Evolutionary conservation across 352 stramenopile species (phyloP).

Genomic region (Phytophthora citrophthora): DNA sequence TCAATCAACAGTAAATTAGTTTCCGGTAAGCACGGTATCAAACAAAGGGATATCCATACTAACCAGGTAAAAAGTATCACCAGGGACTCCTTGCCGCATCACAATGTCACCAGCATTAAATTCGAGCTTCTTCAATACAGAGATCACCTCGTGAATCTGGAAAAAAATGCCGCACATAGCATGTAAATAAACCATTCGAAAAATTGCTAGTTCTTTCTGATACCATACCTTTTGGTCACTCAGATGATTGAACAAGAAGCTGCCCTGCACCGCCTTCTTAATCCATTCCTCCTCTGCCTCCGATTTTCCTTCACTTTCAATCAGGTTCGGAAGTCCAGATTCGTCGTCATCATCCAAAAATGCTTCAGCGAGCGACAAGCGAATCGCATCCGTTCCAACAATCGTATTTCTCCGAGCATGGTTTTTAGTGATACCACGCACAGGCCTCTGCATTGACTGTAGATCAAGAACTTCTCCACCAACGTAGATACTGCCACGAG

Average conservation of each 20-base stretch:
- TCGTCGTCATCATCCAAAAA: conserved; percentile 49
- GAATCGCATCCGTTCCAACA: conserved; percentile 85
- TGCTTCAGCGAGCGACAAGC: conserved; percentile 71
- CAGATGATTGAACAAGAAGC: conserved; percentile 94
- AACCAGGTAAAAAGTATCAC: conserved; percentile 95
- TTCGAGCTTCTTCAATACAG: conserved; percentile 82
- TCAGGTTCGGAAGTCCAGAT: conserved; percentile 19
- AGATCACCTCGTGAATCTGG: conserved; percentile 87
- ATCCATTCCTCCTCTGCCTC: conserved; percentile 86
- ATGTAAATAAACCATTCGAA: too few relatives aligned
- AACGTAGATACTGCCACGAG: conserved; percentile 84
- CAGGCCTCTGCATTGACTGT: conserved; percentile 86
- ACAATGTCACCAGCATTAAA: conserved; percentile 90
- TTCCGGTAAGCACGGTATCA: not conserved
- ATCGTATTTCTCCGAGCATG: conserved; percentile 80
- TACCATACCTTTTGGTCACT: conserved; percentile 80
- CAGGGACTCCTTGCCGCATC: conserved; percentile 92
- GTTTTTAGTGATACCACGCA: conserved; percentile 73
- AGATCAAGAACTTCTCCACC: conserved; percentile 81
- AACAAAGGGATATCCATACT: not conserved
- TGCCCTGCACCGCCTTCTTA: conserved; percentile 88
- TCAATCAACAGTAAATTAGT: conserved; percentile 1
- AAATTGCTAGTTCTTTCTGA: too few relatives aligned
- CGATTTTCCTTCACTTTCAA: conserved; percentile 62
- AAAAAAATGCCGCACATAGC: not conserved